Percentiles rank a stretch among this genome's conserved stretches.
Evolutionary conservation across 2,329 filamentous ascomycete species (phyloP).

Genomic region (Camillea tinctor): DNA sequence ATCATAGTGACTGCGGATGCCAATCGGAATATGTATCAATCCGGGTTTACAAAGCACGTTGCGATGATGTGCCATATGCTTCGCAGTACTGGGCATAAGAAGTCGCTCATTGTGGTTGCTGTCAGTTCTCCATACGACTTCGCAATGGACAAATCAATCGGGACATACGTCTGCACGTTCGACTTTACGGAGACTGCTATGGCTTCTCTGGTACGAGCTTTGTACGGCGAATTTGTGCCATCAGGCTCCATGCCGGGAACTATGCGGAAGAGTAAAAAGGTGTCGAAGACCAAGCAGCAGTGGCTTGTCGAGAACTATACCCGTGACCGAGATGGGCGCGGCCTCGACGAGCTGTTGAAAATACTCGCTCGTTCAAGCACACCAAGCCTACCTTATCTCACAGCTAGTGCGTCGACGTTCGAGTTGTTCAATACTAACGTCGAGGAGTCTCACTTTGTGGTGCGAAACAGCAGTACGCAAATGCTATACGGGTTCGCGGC

Average conservation of each 20-base stretch:
- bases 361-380: constrained; percentile 66
- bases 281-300: constrained; percentile 84
- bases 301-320: constrained; percentile 94
- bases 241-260: constrained; percentile 67
- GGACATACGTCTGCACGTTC: constrained; percentile 92
- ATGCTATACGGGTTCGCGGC: constrained; percentile 90
- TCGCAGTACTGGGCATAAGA: constrained; percentile 74
- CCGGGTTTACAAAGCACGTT: constrained; percentile 93
- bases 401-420: constrained; percentile 72
- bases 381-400: constrained; percentile 68
- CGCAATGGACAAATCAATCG: constrained; percentile 85
- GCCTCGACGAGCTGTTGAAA: constrained; percentile 72
- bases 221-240: constrained; percentile 72
- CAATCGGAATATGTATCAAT: constrained; percentile 89
- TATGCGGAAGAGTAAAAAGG: constrained; percentile 81
- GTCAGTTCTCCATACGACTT: constrained; percentile 97
- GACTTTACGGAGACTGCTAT: constrained; percentile 94
- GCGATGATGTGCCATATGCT: constrained; percentile 92
- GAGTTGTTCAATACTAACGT: constrained; percentile 68
- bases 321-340: constrained; percentile 70
- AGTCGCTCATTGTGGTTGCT: constrained; percentile 85
- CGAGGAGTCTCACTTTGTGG: constrained; percentile 84
- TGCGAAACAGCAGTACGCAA: constrained; percentile 89
- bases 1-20: constrained; percentile 92
- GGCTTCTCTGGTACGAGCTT: constrained; percentile 75